Evolutionary conservation across 1,284 basidiomycete genomes (phyloP).

Genomic region (Trichosporon asahii): DNA sequence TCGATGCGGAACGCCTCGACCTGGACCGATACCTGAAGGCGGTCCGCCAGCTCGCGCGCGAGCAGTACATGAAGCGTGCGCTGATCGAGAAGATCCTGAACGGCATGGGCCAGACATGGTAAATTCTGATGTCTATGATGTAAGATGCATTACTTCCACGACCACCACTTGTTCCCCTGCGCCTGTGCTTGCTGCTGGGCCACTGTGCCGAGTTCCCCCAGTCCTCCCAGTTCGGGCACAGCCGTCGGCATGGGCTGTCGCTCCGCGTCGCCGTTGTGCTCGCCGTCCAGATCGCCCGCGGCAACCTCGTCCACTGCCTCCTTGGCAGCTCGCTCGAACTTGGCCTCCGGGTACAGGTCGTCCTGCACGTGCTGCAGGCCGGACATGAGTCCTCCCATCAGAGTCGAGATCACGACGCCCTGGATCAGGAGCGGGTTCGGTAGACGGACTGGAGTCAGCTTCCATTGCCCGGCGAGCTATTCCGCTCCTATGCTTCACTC

Average conservation of each 20-base stretch:
- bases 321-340: slow-evolving; percentile 18
- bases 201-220: not conserved
- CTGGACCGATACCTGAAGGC: slow-evolving; percentile 86
- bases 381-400: slow-evolving; percentile 37
- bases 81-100: slow-evolving; percentile 79
- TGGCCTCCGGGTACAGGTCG: slow-evolving; percentile 27
- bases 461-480: not conserved
- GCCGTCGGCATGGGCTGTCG: not conserved
- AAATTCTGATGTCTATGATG: slow-evolving; percentile 15
- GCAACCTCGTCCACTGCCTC: slow-evolving; percentile 13
- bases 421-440: slow-evolving; percentile 41
- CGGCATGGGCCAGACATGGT: slow-evolving; percentile 60
- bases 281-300: not conserved
- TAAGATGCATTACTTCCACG: slow-evolving; percentile 5
- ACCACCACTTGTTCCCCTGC: not conserved
- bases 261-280: not conserved
- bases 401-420: slow-evolving; percentile 36
- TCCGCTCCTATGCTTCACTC: too few relatives aligned
- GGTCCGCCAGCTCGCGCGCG: slow-evolving; percentile 79
- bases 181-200: not conserved
- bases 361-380: slow-evolving; percentile 39
- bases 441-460: slow-evolving; percentile 37
- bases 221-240: not conserved
- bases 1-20: slow-evolving; percentile 88
- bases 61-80: slow-evolving; percentile 73